Evolutionary conservation across 495 filamentous ascomycete species (phyloP).

Genomic region (Stereocaulon alpinum): DNA sequence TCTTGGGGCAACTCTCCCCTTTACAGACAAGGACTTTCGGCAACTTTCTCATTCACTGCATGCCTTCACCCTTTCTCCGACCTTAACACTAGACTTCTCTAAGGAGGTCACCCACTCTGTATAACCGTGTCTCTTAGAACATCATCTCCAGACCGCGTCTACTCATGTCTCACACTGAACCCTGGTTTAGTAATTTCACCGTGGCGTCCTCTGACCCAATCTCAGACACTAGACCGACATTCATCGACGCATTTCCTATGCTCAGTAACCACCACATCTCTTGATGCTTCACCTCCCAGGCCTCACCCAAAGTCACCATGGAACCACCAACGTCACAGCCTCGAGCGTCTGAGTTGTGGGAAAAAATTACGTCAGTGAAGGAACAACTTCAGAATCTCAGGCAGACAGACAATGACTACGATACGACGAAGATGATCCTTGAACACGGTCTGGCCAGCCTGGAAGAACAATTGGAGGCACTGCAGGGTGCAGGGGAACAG

Average conservation of each 20-base stretch:
- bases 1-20: not conserved
- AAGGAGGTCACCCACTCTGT: too few species aligned
- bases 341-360: not conserved
- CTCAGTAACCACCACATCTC: not conserved
- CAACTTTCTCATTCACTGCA: not conserved
- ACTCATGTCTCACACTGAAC: too few species aligned
- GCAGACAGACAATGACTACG: not conserved
- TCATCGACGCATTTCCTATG: not conserved
- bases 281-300: not conserved
- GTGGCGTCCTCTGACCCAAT: too few species aligned
- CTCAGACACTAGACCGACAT: not conserved
- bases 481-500: not conserved
- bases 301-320: not conserved
- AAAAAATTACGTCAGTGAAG: not conserved
- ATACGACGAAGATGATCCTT: constrained; percentile 5
- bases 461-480: constrained; percentile 3
- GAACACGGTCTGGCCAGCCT: constrained; percentile 9
- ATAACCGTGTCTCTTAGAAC: too few species aligned
- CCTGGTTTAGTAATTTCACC: too few species aligned
- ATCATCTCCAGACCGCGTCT: too few species aligned
- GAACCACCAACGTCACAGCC: constrained; percentile 1
- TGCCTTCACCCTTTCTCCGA: not conserved
- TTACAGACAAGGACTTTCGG: too few species aligned
- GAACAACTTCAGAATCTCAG: constrained; percentile 2
- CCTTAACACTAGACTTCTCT: not conserved